Evolutionary conservation across 257 asterid genomes (phyloP).

Genomic region (Cruciata laevipes): DNA sequence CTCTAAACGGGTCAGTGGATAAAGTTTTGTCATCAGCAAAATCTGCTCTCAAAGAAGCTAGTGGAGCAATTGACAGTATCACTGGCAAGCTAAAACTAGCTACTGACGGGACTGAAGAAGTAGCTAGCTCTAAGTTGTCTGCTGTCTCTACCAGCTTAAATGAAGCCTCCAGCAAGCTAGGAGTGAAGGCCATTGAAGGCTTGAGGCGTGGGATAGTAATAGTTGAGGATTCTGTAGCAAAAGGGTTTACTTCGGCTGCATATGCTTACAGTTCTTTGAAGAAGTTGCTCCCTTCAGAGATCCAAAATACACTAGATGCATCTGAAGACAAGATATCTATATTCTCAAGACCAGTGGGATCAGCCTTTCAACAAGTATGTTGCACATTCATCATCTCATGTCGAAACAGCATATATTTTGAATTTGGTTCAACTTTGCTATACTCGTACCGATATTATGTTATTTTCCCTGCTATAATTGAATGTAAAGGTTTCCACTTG

Average conservation of each 20-base stretch:
- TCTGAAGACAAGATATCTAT: constrained; percentile 38
- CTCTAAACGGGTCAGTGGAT: constrained; percentile 43
- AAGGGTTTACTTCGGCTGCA: constrained; percentile 47
- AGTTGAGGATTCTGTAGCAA: constrained; percentile 49
- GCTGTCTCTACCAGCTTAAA: constrained; percentile 47
- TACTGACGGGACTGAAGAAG: constrained; percentile 52
- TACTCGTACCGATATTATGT: background rate
- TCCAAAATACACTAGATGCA: constrained; percentile 42
- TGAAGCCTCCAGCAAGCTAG: constrained; percentile 56
- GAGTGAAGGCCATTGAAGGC: constrained; percentile 44
- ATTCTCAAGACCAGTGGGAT: constrained; percentile 45
- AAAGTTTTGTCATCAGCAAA: constrained; percentile 40
- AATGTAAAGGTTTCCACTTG: background rate
- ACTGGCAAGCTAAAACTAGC: constrained; percentile 31
- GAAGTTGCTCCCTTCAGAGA: constrained; percentile 60
- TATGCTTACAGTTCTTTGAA: constrained; percentile 58
- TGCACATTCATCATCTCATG: background rate
- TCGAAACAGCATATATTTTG: background rate
- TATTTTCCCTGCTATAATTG: background rate
- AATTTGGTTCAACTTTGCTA: background rate
- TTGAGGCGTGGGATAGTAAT: constrained; percentile 41
- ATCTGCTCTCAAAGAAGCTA: constrained; percentile 34
- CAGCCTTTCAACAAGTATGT: constrained; percentile 56
- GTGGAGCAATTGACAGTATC: constrained; percentile 41
- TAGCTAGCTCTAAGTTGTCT: constrained; percentile 46